Percentiles rank a stretch among this genome's conserved stretches.
These are phyloP conservation scores for Oenanthe javanica DNA, from an alignment of 140 eudicot species.

Conservation along the genomic window DNA sequence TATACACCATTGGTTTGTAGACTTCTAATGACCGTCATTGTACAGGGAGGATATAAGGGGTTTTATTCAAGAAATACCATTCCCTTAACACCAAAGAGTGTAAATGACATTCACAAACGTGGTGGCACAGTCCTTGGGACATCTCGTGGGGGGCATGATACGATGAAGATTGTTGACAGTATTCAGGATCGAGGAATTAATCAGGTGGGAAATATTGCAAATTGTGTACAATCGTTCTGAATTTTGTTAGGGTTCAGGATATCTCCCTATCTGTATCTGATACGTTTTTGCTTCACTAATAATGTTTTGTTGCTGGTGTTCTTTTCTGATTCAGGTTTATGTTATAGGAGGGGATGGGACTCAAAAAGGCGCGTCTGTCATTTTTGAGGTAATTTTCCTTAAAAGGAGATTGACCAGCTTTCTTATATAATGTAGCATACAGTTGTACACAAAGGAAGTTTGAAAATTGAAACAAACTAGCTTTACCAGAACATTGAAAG, in stretches of 20 bases:
- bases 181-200: constrained; percentile 96
- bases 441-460: too few relatives aligned
- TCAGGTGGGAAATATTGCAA: constrained; percentile 43
- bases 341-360: constrained; percentile 96
- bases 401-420: neutral
- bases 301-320: constrained; percentile 10
- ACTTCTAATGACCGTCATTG: constrained; percentile 16
- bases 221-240: neutral
- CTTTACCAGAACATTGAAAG: neutral
- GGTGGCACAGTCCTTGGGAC: constrained; percentile 96
- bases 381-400: constrained; percentile 47
- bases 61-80: constrained; percentile 78
- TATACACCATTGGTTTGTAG: neutral
- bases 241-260: neutral
- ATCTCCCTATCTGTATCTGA: constrained; percentile 3
- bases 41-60: constrained; percentile 92
- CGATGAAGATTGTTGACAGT: constrained; percentile 83
- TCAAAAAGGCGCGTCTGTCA: constrained; percentile 71
- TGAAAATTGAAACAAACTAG: too few relatives aligned
- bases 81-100: constrained; percentile 61
- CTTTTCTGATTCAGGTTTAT: constrained; percentile 51
- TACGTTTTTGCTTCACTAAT: constrained; percentile 1
- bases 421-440: constrained; percentile 1
- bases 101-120: constrained; percentile 90
- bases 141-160: constrained; percentile 95